phyloP scores from a whole-genome alignment of 1,284 basidiomycete species.

The Rhodotorula sp. region DNA sequence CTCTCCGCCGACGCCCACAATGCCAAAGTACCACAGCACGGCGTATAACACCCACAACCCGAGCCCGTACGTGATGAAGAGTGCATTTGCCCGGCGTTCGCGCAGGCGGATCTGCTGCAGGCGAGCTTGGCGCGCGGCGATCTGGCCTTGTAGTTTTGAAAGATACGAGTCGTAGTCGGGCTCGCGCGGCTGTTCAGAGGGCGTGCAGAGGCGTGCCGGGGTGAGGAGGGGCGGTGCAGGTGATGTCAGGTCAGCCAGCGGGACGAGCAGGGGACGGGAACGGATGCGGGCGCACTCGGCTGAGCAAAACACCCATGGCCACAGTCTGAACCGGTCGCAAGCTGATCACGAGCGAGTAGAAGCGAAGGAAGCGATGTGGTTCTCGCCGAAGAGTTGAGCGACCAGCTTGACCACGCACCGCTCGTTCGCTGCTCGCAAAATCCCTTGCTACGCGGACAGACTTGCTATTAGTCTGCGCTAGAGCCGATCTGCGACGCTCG shows the following conservation, averaged over 20 bases:
- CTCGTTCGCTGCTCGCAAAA: too few species aligned
- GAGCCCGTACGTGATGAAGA: conserved; percentile 78
- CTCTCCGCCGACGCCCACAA: neutral
- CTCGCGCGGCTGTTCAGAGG: conserved; percentile 12
- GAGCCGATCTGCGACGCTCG: too few species aligned
- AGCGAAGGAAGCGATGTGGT: too few species aligned
- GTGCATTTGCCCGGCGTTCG: conserved; percentile 74
- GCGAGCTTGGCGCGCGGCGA: conserved; percentile 61
- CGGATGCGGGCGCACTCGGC: conserved; percentile 5
- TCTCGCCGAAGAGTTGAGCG: too few species aligned
- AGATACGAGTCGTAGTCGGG: conserved; percentile 57
- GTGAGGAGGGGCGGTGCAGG: neutral
- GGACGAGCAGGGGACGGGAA: neutral
- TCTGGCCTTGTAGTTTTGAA: conserved; percentile 52
- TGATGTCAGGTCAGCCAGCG: neutral
- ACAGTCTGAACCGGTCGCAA: neutral
- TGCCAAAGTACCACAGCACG: conserved; percentile 69
- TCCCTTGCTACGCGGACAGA: too few species aligned
- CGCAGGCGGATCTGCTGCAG: conserved; percentile 84
- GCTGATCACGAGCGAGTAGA: too few species aligned
- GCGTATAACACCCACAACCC: conserved; percentile 76
- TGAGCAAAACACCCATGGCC: conserved; percentile 15
- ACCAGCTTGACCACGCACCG: too few species aligned
- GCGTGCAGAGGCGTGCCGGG: neutral
- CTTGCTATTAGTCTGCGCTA: too few species aligned